Evolutionary conservation across 225 moss, liverwort and hornwort species (phyloP).

Genomic region (Neckera pumila): DNA sequence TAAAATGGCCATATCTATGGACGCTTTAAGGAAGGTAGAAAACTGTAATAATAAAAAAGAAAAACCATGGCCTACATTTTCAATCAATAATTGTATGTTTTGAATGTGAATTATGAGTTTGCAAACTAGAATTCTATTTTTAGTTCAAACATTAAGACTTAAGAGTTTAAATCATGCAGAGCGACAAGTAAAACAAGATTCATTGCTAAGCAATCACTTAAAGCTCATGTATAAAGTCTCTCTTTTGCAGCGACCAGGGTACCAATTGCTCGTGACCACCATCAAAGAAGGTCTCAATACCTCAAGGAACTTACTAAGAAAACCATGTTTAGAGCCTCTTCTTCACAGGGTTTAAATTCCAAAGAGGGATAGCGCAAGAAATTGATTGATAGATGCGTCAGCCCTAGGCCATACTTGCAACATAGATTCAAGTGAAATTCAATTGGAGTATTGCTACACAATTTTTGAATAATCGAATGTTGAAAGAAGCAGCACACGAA

Average conservation of each 20-base stretch:
- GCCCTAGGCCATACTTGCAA: not conserved
- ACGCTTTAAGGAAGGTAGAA: not conserved
- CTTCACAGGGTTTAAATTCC: no score
- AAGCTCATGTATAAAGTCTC: not conserved
- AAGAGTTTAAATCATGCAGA: no score
- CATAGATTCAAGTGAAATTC: no score
- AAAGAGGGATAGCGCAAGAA: not conserved
- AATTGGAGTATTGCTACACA: no score
- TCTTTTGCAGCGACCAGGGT: no score
- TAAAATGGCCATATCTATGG: not conserved
- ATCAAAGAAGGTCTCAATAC: not conserved
- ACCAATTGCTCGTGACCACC: not conserved
- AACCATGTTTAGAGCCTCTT: no score
- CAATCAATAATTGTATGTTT: not conserved
- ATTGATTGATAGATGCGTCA: not conserved
- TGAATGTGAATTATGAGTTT: not conserved
- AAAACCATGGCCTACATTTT: not conserved
- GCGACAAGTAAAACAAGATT: not conserved
- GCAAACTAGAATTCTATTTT: not conserved
- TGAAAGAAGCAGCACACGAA: not conserved
- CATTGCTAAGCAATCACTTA: not conserved
- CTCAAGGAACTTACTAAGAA: not conserved
- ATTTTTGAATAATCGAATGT: no score
- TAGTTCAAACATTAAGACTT: no score
- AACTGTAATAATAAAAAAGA: not conserved